Evolutionary conservation across 1,284 basidiomycete species (phyloP).

Genomic region (Somion occarium): DNA sequence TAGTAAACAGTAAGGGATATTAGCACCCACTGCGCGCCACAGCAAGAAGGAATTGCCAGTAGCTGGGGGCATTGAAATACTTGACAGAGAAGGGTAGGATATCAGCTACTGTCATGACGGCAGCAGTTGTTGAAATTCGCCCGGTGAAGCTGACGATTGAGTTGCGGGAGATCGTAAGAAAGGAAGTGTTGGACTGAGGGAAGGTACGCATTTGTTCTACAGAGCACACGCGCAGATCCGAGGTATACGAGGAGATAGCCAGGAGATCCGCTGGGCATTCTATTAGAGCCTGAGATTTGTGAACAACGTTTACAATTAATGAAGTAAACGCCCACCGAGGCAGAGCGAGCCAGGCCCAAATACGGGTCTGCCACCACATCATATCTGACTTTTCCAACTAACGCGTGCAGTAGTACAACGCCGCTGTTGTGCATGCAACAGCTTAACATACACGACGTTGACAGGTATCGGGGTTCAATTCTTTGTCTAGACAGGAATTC

Average conservation of each 20-base stretch:
- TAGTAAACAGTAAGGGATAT: neutral
- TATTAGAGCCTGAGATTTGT: neutral
- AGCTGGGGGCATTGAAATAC: neutral
- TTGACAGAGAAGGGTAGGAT: no score
- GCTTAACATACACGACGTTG: no score
- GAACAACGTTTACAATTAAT: neutral
- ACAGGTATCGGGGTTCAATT: no score
- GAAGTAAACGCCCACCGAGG: neutral
- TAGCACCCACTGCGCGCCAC: neutral
- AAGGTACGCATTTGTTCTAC: no score
- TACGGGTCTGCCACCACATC: neutral
- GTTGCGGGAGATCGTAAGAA: neutral
- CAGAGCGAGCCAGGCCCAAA: neutral
- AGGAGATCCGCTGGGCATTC: neutral
- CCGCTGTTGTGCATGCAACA: no score
- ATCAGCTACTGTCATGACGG: neutral
- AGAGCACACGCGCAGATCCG: neutral
- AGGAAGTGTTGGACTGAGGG: neutral
- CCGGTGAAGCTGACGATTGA: neutral
- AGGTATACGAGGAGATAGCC: constrained; percentile 1
- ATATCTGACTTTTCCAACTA: no score
- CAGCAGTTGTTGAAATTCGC: neutral
- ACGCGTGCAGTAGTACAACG: no score
- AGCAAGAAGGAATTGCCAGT: neutral
- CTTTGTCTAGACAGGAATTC: no score